Conservation (phyloP, 208 protist species). For the Leishmania amazonensis region DNA sequence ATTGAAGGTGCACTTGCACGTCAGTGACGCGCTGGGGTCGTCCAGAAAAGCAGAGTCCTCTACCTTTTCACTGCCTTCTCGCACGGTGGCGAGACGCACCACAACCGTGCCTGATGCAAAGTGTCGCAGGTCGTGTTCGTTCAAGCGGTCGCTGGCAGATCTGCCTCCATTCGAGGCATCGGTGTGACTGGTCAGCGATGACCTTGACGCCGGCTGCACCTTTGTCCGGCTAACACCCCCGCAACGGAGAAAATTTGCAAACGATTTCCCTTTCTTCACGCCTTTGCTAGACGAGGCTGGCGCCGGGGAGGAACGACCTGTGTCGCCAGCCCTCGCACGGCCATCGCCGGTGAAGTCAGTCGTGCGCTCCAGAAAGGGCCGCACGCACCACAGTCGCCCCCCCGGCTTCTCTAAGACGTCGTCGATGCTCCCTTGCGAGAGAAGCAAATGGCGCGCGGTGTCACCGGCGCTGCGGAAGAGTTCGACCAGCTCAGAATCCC, state of each 20-base stretch:
- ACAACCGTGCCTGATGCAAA: conserved; percentile 43
- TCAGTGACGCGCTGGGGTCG: conserved; percentile 18
- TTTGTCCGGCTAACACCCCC: conserved; percentile 29
- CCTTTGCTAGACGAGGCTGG: background rate
- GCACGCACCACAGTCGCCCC: conserved; percentile 39
- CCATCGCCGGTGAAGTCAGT: conserved; percentile 32
- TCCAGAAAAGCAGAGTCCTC: conserved; percentile 45
- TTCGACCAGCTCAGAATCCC: conserved; percentile 42
- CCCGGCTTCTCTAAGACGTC: conserved; percentile 61
- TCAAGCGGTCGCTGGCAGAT: background rate
- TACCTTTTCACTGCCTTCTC: conserved; percentile 35
- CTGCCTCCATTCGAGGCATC: background rate
- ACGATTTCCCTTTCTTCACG: conserved; percentile 23
- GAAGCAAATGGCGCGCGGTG: conserved; percentile 62
- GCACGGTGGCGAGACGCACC: conserved; percentile 57
- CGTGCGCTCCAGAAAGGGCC: conserved; percentile 35
- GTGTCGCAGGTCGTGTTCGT: conserved; percentile 23
- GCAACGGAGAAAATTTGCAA: conserved; percentile 30
- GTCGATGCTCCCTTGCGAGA: conserved; percentile 87
- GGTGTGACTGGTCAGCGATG: background rate
- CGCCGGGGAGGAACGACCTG: background rate
- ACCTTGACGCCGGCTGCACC: conserved; percentile 12
- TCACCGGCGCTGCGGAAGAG: conserved; percentile 47
- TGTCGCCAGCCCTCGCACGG: background rate
- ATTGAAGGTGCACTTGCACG: conserved; percentile 25